Evolutionary conservation across 371 early-diverging fungal species (phyloP), one percentile per base, ranked within the genome.

Genomic region (Dichotomocladium elegans): DNA sequence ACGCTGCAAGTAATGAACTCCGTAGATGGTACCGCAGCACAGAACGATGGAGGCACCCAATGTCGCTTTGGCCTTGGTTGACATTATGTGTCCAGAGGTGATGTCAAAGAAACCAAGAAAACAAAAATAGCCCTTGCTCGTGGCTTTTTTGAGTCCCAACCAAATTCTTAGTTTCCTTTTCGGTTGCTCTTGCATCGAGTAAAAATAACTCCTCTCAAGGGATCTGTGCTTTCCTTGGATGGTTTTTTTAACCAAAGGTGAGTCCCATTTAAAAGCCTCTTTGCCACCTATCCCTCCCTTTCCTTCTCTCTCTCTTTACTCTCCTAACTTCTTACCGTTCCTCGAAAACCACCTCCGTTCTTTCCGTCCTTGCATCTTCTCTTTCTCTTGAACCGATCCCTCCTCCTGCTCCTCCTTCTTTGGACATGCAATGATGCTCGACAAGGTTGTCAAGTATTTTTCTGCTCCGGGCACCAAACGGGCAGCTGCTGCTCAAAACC

Each of bases 1-100:
- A 9, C 57, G 58, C 47, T 79, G 79, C 2, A 72, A 15, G 56
- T 79, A 76, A 54, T 79, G 79, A 0, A 79, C 79, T 30, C 79
- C 77, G 24, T 63, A 66, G 6, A 79, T 63, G 5, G 74, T 68
- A 19, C 61, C 74, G 55, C 61, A 50, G 29, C 75, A 74, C 19
- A 79, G 64, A n/a, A 64, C 54, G 8, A 79, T 60, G 21, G 77
- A 68, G 2, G 65, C 57, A n/a, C 61, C 64, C 44, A 79, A 63
- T 12, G 79, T 79, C 17, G 69, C 17, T 57, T 79, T 79, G 35
- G 79, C 73, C 26, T 58, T 51, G 15, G 67, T 66, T 31, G 70
- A 69, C 73, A 72, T 72, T 40, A 27, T 47, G 24, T 7, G 12
- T 15, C 31, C 28, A 10, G 31, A 27, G 31, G 31, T 30, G 21